A percentile compares a stretch with the other conserved stretches of the same genome.
These are phyloP conservation scores for Physcomitrium patens DNA, from an alignment of 225 moss, liverwort and hornwort species.

Conservation along the genomic window DNA sequence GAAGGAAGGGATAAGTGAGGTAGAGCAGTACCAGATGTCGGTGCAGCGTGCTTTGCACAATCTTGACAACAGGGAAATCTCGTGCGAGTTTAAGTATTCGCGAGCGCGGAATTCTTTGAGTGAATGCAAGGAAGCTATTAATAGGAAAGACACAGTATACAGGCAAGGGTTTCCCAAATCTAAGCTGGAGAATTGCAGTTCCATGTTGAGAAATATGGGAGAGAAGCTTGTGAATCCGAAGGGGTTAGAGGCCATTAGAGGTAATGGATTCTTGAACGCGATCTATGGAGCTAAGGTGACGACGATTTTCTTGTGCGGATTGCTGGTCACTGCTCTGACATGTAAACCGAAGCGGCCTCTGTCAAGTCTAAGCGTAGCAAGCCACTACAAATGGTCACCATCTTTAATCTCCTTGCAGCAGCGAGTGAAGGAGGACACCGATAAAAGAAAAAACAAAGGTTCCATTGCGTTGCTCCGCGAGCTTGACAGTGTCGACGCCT, in stretches of 20 bases:
- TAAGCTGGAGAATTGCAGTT: slow-evolving; percentile 52
- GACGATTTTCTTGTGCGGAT: slow-evolving; percentile 50
- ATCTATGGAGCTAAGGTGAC: slow-evolving; percentile 56
- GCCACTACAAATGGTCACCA: slow-evolving; percentile 45
- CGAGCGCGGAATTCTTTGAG: slow-evolving; percentile 43
- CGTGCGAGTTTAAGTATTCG: slow-evolving; percentile 37
- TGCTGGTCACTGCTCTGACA: slow-evolving; percentile 46
- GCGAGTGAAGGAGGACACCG: slow-evolving; percentile 53
- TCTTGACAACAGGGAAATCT: slow-evolving; percentile 33
- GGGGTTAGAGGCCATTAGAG: slow-evolving; percentile 42
- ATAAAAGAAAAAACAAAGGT: slow-evolving; percentile 42
- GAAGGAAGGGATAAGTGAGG: slow-evolving; percentile 45
- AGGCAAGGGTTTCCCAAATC: slow-evolving; percentile 43
- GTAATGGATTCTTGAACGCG: slow-evolving; percentile 49
- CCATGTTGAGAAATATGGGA: slow-evolving; percentile 55
- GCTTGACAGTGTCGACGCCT: slow-evolving; percentile 48
- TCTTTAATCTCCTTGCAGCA: slow-evolving; percentile 39
- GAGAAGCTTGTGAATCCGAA: slow-evolving; percentile 48
- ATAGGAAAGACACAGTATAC: slow-evolving; percentile 41
- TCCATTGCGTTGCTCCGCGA: slow-evolving; percentile 47
- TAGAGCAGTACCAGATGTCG: slow-evolving; percentile 48
- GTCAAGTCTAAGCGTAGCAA: slow-evolving; percentile 35
- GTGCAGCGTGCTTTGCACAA: slow-evolving; percentile 44
- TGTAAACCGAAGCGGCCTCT: slow-evolving; percentile 47
- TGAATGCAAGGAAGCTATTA: slow-evolving; percentile 51